Base-by-base conservation (phyloP, 164 flowering plant species). In the Vitis riparia region DNA sequence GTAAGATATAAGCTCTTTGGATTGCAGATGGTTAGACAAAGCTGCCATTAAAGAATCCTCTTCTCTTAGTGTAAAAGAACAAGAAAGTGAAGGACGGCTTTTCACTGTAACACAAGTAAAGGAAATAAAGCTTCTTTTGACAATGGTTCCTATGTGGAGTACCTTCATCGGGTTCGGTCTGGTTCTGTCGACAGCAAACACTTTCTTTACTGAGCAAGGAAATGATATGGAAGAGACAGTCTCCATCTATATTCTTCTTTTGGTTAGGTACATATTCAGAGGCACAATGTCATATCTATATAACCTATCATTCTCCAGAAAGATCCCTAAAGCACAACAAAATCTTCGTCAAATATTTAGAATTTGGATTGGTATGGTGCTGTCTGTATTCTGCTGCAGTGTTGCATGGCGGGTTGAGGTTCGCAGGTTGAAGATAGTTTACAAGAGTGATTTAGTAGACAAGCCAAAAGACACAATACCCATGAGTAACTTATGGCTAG, bases 111-210 rank as follows among this genome's bases (percentile, higher is more conserved):
- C 70, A 14, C 66, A 78, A 71, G 81, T 75, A 2, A 70, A 79
- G 55, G 69, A 75, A 70, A 67, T 78, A 13, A 70, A 75, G 63
- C 58, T 75, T 57, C 63, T 67, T 10, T 8, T 79, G 11, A 70
- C 76, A 5, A 69, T 76, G 79, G 19, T 76, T 32, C 82, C 79
- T 1, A 66, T 79, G 64, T 76, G 79, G 82, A 55, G 62, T 19
- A 68, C 79, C 63, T 76, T 73, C 69, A 65, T 79, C 59, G 17
- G 67, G 11, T 76, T 59, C 17, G 76, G 72, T 52, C 60, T 76
- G n/a, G 75, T 76, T 16, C 60, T 10, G 19, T 68, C 79, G n/a
- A 27, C 66, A 23, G 77, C 73, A 37, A 58, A 30, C 68, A 73
- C 77, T 30, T 79, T 70, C 56, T 79, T 76, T 62, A 55, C 76